Percentiles rank a stretch among this genome's conserved stretches.
Conservation (phyloP, 768 basidiomycete genomes). For the Mycena latifolia region DNA sequence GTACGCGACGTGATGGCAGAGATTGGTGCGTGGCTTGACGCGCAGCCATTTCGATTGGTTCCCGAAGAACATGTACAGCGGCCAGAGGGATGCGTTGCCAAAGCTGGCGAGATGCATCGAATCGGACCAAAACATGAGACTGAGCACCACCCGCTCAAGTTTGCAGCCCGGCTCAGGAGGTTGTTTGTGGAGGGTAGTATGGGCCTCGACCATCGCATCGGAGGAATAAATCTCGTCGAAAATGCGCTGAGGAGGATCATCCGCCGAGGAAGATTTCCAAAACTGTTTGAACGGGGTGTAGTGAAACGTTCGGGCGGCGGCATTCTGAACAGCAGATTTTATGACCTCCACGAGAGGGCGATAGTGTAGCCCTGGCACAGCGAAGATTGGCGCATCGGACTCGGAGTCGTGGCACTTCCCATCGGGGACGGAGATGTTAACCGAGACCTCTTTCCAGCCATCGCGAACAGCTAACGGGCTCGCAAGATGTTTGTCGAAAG, state of each 20-base stretch:
- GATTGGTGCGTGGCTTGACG: slow-evolving; percentile 1
- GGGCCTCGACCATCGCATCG: slow-evolving; percentile 20
- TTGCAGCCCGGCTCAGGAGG: slow-evolving; percentile 8
- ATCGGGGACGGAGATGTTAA: slow-evolving; percentile 13
- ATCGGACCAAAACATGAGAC: slow-evolving; percentile 39
- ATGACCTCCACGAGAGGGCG: slow-evolving; percentile 5
- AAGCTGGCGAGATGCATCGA: slow-evolving; percentile 35
- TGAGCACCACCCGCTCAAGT: slow-evolving; percentile 22
- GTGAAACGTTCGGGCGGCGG: slow-evolving; percentile 27
- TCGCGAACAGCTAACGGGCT: neutral
- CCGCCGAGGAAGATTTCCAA: slow-evolving; percentile 11
- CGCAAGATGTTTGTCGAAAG: too few relatives aligned
- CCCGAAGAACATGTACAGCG: slow-evolving; percentile 23
- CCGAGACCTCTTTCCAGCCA: slow-evolving; percentile 7
- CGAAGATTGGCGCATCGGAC: slow-evolving; percentile 5
- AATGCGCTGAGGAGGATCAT: slow-evolving; percentile 25
- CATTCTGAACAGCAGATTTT: neutral
- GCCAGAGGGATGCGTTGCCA: neutral
- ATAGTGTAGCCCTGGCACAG: neutral
- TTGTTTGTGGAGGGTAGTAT: neutral
- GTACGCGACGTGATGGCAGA: slow-evolving; percentile 15
- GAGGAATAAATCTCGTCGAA: slow-evolving; percentile 40
- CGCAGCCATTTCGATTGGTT: slow-evolving; percentile 44
- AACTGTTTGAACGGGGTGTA: slow-evolving; percentile 33
- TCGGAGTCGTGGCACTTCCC: slow-evolving; percentile 3